Evolutionary conservation across 176 grass and related monocot species (phyloP).

Genomic region (Paspalum vaginatum): DNA sequence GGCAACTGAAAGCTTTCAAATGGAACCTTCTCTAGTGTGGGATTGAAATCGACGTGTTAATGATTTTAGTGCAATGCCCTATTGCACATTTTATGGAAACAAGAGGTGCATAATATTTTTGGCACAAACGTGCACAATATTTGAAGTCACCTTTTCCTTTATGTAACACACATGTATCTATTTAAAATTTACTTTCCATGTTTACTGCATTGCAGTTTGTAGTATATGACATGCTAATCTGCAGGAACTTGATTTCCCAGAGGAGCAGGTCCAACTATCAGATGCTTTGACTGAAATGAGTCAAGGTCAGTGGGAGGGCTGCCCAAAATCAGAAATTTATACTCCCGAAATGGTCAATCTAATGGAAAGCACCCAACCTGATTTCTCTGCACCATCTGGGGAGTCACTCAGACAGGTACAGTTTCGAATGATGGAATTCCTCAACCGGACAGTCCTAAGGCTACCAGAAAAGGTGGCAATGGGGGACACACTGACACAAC

Average conservation of each 20-base stretch:
- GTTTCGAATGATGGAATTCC: conserved; percentile 83
- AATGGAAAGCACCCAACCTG: conserved; percentile 69
- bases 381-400: conserved; percentile 78
- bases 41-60: neutral
- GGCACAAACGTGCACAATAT: neutral
- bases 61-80: neutral
- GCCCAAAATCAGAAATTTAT: conserved; percentile 74
- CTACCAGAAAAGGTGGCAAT: conserved; percentile 80
- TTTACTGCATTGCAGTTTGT: neutral
- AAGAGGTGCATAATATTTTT: neutral
- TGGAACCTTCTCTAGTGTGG: neutral
- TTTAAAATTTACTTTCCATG: neutral
- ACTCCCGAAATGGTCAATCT: conserved; percentile 73
- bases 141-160: neutral
- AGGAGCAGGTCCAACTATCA: conserved; percentile 71
- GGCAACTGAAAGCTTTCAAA: neutral
- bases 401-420: conserved; percentile 87
- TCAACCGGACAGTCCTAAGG: conserved; percentile 66
- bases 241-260: conserved; percentile 89
- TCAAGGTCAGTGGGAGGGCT: conserved; percentile 88
- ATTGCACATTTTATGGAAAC: neutral
- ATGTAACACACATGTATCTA: neutral
- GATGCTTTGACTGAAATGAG: conserved; percentile 83
- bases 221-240: conserved; percentile 27
- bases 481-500: conserved; percentile 48